A percentile compares a stretch with the other conserved stretches of the same genome.
Evolutionary conservation across 495 filamentous ascomycete species (phyloP).

Genomic region (Penicillium psychrofluorescens): DNA sequence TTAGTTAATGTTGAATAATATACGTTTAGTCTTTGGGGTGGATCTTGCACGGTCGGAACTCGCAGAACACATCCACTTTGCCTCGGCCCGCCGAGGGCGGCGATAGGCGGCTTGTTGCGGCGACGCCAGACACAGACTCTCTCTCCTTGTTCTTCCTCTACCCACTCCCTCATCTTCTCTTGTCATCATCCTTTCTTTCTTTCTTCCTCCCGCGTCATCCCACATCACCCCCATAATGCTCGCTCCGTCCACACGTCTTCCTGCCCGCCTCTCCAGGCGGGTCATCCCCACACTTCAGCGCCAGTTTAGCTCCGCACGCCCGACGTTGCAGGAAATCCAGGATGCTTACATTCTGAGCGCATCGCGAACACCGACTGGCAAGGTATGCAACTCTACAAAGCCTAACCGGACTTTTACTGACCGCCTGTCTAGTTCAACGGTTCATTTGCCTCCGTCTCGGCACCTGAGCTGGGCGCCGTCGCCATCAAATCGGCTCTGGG

Average conservation of each 20-base stretch:
- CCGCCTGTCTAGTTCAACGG: slow-evolving; percentile 72
- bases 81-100: slow-evolving; percentile 8
- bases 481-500: slow-evolving; percentile 84
- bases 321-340: slow-evolving; percentile 59
- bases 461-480: slow-evolving; percentile 73
- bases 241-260: slow-evolving; percentile 12
- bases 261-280: slow-evolving; percentile 25
- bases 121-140: slow-evolving; percentile 3
- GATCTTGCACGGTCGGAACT: too few relatives aligned
- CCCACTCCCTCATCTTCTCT: slow-evolving; percentile 1
- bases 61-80: too few relatives aligned
- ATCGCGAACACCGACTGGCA: slow-evolving; percentile 79
- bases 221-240: slow-evolving; percentile 10
- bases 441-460: slow-evolving; percentile 71
- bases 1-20: too few relatives aligned
- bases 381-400: slow-evolving; percentile 42
- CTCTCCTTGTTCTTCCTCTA: not conserved
- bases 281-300: slow-evolving; percentile 37
- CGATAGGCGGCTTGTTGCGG: slow-evolving; percentile 14
- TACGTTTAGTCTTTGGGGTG: too few relatives aligned
- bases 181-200: not conserved
- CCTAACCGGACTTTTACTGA: not conserved
- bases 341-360: slow-evolving; percentile 90
- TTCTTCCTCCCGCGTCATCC: not conserved
- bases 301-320: slow-evolving; percentile 57